Evolutionary conservation across 2,329 filamentous ascomycete species (phyloP).

Genomic region (Volutella citrinella): DNA sequence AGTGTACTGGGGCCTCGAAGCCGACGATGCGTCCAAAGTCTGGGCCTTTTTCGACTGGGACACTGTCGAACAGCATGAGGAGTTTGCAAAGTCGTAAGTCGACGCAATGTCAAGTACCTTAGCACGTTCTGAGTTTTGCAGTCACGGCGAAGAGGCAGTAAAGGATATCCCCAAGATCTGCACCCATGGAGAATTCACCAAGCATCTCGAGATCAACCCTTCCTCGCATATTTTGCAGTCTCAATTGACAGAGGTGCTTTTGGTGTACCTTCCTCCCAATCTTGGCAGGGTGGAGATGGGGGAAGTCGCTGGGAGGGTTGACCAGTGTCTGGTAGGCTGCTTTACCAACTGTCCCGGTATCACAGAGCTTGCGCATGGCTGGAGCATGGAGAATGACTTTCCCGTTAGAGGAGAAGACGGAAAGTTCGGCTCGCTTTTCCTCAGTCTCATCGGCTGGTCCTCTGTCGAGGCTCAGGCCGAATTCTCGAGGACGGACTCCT

Average conservation of each 20-base stretch:
- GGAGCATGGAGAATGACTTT: slow-evolving; percentile 11
- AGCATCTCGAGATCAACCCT: slow-evolving; percentile 7
- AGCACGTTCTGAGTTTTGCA: not conserved
- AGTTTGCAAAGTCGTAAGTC: slow-evolving; percentile 7
- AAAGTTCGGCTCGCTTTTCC: not conserved
- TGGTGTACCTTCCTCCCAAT: slow-evolving; percentile 5
- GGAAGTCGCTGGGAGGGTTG: not conserved
- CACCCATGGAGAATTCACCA: slow-evolving; percentile 7
- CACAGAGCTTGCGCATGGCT: not conserved
- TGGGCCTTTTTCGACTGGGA: slow-evolving; percentile 15
- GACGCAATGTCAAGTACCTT: too few species aligned
- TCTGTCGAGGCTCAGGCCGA: not conserved
- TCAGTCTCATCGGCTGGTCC: slow-evolving; percentile 6
- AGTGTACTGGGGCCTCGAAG: slow-evolving; percentile 11
- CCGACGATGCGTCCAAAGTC: not conserved
- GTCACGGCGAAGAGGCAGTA: slow-evolving; percentile 7
- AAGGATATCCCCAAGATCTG: slow-evolving; percentile 12
- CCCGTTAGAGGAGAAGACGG: slow-evolving; percentile 1
- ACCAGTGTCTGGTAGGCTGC: not conserved
- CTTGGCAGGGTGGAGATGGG: not conserved
- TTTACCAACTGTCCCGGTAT: not conserved
- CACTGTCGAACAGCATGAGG: slow-evolving; percentile 6
- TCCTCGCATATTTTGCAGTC: slow-evolving; percentile 6
- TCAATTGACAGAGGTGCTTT: not conserved
- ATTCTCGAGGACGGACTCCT: fast-evolving